Conservation (phyloP, 805 yeast species). For the Hanseniaspora singularis region DNA sequence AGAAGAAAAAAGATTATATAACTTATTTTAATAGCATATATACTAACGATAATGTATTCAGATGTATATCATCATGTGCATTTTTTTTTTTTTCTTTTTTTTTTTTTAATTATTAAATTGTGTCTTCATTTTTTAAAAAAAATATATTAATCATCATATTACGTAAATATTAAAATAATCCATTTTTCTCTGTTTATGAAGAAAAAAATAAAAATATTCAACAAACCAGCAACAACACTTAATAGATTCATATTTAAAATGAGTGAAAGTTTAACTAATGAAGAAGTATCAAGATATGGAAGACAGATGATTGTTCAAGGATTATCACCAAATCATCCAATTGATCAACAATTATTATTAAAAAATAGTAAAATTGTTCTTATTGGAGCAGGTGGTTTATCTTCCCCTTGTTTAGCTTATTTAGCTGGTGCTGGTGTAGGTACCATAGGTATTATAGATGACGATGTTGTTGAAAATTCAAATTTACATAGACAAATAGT, state of each 20-base stretch:
- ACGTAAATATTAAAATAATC: too few relatives aligned
- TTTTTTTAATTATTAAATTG: too few relatives aligned
- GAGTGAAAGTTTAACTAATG: slow-evolving; percentile 31
- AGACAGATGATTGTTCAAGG: slow-evolving; percentile 63
- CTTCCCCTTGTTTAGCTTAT: slow-evolving; percentile 81
- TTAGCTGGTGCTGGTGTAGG: slow-evolving; percentile 85
- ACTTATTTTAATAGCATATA: too few relatives aligned
- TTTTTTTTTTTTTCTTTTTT: too few relatives aligned
- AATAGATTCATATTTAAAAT: too few relatives aligned
- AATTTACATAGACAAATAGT: slow-evolving; percentile 84
- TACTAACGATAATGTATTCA: too few relatives aligned
- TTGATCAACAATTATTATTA: slow-evolving; percentile 40
- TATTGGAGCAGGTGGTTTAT: slow-evolving; percentile 94
- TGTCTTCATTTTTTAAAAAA: too few relatives aligned
- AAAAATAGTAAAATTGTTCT: slow-evolving; percentile 54
- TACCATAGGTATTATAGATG: slow-evolving; percentile 71
- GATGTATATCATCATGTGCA: too few relatives aligned
- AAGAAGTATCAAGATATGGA: slow-evolving; percentile 78
- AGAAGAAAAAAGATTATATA: slow-evolving; percentile 76
- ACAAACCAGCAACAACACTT: too few relatives aligned
- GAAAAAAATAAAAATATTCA: too few relatives aligned
- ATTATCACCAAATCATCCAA: slow-evolving; percentile 22
- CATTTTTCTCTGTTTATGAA: too few relatives aligned
- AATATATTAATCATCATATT: too few relatives aligned
- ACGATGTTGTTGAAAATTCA: slow-evolving; percentile 70